phyloP scores from a whole-genome alignment of 192 early-diverging fungal species.

The Phycomyces nitens region DNA sequence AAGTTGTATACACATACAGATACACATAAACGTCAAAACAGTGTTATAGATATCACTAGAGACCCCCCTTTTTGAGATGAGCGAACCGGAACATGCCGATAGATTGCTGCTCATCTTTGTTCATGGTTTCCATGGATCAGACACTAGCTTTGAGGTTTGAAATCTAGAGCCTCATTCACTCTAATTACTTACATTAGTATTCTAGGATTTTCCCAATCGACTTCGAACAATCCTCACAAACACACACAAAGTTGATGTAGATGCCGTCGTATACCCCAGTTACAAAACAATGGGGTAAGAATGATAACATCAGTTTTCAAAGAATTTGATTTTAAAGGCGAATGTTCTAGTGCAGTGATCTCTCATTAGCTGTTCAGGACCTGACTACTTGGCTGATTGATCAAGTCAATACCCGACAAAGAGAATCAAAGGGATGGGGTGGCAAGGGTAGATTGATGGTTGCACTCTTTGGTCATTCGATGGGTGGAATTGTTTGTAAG shows the following conservation, averaged over 20 bases:
- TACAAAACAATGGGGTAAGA: conserved; percentile 56
- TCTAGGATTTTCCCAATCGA: conserved; percentile 50
- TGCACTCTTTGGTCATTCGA: conserved; percentile 41
- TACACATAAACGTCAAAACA: too few species aligned
- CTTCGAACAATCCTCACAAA: conserved; percentile 45
- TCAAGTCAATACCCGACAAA: conserved; percentile 32
- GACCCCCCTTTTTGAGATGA: not conserved
- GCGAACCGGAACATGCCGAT: conserved; percentile 10
- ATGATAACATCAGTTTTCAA: not conserved
- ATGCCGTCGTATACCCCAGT: conserved; percentile 50
- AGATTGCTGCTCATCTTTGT: conserved; percentile 52
- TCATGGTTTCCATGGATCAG: conserved; percentile 57
- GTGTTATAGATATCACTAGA: too few species aligned
- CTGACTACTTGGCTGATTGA: conserved; percentile 49
- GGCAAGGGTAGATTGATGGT: conserved; percentile 20
- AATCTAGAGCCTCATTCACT: not conserved
- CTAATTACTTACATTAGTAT: not conserved
- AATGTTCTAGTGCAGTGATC: conserved; percentile 13
- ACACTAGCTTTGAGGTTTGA: conserved; percentile 44
- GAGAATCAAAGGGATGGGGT: conserved; percentile 7
- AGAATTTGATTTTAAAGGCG: not conserved
- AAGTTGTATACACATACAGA: too few species aligned
- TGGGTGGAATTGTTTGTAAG: conserved; percentile 62
- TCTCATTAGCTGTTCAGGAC: conserved; percentile 38
- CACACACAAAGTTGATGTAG: conserved; percentile 37